Evolutionary conservation across 2,329 filamentous ascomycete species (phyloP).

Genomic region (Verticillium nubilum): DNA sequence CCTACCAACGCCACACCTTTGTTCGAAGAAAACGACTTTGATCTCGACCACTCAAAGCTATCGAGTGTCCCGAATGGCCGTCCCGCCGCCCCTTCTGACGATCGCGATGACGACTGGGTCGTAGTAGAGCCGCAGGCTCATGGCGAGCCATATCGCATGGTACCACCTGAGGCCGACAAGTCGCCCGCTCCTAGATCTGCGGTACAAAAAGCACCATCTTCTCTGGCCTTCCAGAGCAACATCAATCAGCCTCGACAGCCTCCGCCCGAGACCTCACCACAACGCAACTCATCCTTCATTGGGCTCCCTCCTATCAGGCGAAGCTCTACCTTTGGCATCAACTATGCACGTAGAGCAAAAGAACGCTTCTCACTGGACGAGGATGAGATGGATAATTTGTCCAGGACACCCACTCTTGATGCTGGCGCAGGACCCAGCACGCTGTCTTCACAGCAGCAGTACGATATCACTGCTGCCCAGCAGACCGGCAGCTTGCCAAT

Average conservation of each 20-base stretch:
- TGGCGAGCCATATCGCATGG: not conserved
- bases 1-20: slow-evolving; percentile 27
- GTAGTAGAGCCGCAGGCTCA: slow-evolving; percentile 14
- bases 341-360: slow-evolving; percentile 25
- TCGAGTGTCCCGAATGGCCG: slow-evolving; percentile 2
- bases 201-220: not conserved
- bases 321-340: slow-evolving; percentile 49
- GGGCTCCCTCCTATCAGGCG: slow-evolving; percentile 55
- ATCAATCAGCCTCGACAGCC: slow-evolving; percentile 3
- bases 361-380: slow-evolving; percentile 25
- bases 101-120: slow-evolving; percentile 25
- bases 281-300: slow-evolving; percentile 45
- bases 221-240: not conserved
- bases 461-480: not conserved
- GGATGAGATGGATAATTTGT: slow-evolving; percentile 23
- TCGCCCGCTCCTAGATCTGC: not conserved
- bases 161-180: not conserved
- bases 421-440: slow-evolving; percentile 2
- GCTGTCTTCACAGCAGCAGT: not conserved
- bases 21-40: slow-evolving; percentile 28
- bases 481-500: not conserved
- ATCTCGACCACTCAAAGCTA: slow-evolving; percentile 15
- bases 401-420: not conserved
- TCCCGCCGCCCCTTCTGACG: slow-evolving; percentile 6
- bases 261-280: slow-evolving; percentile 16